Conservation (phyloP, 2,329 filamentous ascomycete species). For the Parastagonospora avenae region DNA sequence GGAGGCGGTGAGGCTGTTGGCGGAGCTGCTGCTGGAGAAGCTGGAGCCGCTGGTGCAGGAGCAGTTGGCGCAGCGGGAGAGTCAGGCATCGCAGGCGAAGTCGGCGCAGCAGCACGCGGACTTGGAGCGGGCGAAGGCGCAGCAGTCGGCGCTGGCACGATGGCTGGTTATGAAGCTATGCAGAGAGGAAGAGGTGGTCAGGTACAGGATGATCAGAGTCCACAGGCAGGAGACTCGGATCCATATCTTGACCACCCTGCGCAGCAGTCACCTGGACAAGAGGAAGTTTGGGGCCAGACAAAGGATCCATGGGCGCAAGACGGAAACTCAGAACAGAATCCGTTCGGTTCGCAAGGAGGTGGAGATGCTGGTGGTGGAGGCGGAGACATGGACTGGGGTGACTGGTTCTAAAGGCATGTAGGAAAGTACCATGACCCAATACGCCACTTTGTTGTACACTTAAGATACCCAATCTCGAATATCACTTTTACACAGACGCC, state of each 20-base stretch:
- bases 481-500: neutral
- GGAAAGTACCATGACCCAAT: neutral
- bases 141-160: slow-evolving; percentile 60
- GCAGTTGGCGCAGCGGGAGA: slow-evolving; percentile 50
- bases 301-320: slow-evolving; percentile 33
- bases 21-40: slow-evolving; percentile 49
- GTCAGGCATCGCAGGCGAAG: slow-evolving; percentile 54
- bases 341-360: slow-evolving; percentile 35
- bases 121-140: slow-evolving; percentile 51
- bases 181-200: slow-evolving; percentile 52
- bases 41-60: slow-evolving; percentile 45
- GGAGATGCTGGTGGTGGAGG: slow-evolving; percentile 22
- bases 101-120: slow-evolving; percentile 50
- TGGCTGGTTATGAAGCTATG: slow-evolving; percentile 69
- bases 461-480: neutral
- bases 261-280: slow-evolving; percentile 25
- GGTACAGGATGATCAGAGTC: slow-evolving; percentile 31
- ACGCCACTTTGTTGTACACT: neutral
- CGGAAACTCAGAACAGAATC: slow-evolving; percentile 28
- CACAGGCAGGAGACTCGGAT: slow-evolving; percentile 25
- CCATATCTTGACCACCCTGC: slow-evolving; percentile 25
- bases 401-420: slow-evolving; percentile 24
- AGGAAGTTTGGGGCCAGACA: slow-evolving; percentile 36
- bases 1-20: slow-evolving; percentile 40
- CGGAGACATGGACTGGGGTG: slow-evolving; percentile 29